A percentile compares a stretch with the other conserved stretches of the same genome.
Evolutionary conservation across 2,329 filamentous ascomycete species (phyloP).

Genomic region (Alternaria longipes): DNA sequence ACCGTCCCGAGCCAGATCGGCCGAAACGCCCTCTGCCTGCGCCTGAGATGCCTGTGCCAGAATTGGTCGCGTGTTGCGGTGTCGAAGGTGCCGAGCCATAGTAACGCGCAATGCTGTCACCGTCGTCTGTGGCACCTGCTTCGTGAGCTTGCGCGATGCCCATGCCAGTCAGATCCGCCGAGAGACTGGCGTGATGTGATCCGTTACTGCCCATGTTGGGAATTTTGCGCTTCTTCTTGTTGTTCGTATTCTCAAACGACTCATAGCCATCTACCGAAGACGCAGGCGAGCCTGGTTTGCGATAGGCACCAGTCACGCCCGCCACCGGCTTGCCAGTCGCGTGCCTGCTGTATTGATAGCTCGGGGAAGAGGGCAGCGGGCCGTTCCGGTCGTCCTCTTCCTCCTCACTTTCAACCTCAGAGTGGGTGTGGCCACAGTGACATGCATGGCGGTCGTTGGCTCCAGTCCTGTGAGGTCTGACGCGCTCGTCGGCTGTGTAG

Average conservation of each 20-base stretch:
- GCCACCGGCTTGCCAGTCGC: slow-evolving; percentile 36
- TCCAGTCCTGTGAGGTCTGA: slow-evolving; percentile 53
- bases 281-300: slow-evolving; percentile 64
- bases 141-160: slow-evolving; percentile 62
- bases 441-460: slow-evolving; percentile 62
- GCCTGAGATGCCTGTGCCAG: slow-evolving; percentile 78
- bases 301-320: slow-evolving; percentile 43
- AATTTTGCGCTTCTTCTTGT: slow-evolving; percentile 99
- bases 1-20: slow-evolving; percentile 59
- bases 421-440: slow-evolving; percentile 57
- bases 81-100: slow-evolving; percentile 65
- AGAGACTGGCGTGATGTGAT: slow-evolving; percentile 65
- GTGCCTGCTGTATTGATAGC: slow-evolving; percentile 50
- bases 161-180: slow-evolving; percentile 71
- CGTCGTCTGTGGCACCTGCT: slow-evolving; percentile 56
- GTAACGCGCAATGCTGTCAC: slow-evolving; percentile 60
- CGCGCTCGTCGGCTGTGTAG: slow-evolving; percentile 48
- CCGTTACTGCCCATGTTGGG: slow-evolving; percentile 81
- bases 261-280: slow-evolving; percentile 90
- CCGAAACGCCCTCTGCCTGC: slow-evolving; percentile 85
- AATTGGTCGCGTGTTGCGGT: slow-evolving; percentile 56
- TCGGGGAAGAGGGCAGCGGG: slow-evolving; percentile 53
- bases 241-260: slow-evolving; percentile 97
- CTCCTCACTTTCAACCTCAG: slow-evolving; percentile 68
- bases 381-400: slow-evolving; percentile 58